Conservation (phyloP, 2,329 filamentous ascomycete genomes). For the Emergomyces africanus region DNA sequence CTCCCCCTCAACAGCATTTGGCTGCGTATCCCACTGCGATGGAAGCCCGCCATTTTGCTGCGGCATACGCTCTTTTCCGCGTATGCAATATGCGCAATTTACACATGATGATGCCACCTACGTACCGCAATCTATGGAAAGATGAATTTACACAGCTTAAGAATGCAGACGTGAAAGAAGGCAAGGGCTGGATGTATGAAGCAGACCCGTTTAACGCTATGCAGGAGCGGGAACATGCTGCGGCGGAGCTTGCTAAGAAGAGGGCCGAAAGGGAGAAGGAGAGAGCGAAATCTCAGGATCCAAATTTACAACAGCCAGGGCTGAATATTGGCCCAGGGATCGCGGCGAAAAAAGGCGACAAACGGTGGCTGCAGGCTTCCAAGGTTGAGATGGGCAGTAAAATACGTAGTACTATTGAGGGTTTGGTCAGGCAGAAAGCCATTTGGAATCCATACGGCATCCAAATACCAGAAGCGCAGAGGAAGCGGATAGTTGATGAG, state of each 20-base stretch:
- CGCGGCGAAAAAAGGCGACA: conserved; percentile 14
- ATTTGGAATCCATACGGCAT: conserved; percentile 79
- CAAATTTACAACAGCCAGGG: conserved; percentile 46
- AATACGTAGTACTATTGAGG: conserved; percentile 67
- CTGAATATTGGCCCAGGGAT: conserved; percentile 23
- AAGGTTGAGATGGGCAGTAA: conserved; percentile 87
- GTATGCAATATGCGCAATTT: conserved; percentile 94
- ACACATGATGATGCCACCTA: conserved; percentile 84
- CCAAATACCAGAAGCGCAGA: conserved; percentile 46
- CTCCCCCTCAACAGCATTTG: conserved; percentile 61
- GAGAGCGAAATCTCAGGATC: conserved; percentile 52
- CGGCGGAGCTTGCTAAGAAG: conserved; percentile 65
- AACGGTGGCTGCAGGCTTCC: conserved; percentile 61
- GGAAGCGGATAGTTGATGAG: conserved; percentile 54
- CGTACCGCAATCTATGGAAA: conserved; percentile 84
- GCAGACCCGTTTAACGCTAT: conserved; percentile 81
- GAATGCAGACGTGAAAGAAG: conserved; percentile 63
- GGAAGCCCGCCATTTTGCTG: conserved; percentile 86
- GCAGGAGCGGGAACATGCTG: conserved; percentile 66
- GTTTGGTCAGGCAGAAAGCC: conserved; percentile 60
- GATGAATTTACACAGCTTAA: conserved; percentile 73
- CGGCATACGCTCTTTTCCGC: conserved; percentile 79
- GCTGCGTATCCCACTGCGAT: conserved; percentile 66
- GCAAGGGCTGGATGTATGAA: conserved; percentile 79
- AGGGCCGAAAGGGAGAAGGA: conserved; percentile 51